These are phyloP conservation scores for Podila epicladia DNA, from an alignment of 192 early-diverging fungal genomes.

Conservation along the genomic window DNA sequence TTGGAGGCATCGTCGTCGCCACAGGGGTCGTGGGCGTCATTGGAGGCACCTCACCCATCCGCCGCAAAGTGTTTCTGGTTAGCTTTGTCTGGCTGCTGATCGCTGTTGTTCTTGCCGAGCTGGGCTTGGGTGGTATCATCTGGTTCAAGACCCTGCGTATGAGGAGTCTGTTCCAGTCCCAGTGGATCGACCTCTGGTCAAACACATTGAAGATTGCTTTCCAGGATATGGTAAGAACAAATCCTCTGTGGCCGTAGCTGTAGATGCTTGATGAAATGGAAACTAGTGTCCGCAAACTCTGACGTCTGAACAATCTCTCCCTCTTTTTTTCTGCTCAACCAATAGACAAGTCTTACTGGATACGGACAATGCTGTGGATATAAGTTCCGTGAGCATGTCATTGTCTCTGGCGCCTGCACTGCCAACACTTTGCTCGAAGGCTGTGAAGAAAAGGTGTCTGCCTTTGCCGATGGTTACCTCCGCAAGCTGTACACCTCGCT, in stretches of 20 bases:
- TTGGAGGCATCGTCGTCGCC: constrained; percentile 31
- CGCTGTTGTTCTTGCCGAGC: constrained; percentile 16
- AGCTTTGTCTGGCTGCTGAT: constrained; percentile 26
- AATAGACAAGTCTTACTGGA: constrained; percentile 20
- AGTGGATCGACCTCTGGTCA: constrained; percentile 27
- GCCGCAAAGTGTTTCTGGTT: constrained; percentile 15
- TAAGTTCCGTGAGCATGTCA: neutral
- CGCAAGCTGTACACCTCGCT: constrained; percentile 51
- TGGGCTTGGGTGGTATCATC: constrained; percentile 46
- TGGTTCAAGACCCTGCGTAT: constrained; percentile 56
- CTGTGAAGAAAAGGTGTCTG: constrained; percentile 36
- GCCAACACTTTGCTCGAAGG: neutral
- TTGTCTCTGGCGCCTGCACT: constrained; percentile 21
- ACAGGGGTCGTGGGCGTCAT: constrained; percentile 22
- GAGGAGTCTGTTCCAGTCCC: constrained; percentile 22
- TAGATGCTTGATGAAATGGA: neutral
- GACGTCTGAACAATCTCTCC: neutral
- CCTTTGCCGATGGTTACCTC: constrained; percentile 26
- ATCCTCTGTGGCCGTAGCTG: no score
- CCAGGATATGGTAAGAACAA: constrained; percentile 43
- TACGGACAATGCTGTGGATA: constrained; percentile 53
- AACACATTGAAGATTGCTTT: constrained; percentile 20
- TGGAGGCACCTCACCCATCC: constrained; percentile 20
- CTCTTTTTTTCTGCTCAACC: neutral
- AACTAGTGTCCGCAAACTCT: neutral